Base-by-base conservation (phyloP, 208 protist genomes). In the Leishmania mexicana region DNA sequence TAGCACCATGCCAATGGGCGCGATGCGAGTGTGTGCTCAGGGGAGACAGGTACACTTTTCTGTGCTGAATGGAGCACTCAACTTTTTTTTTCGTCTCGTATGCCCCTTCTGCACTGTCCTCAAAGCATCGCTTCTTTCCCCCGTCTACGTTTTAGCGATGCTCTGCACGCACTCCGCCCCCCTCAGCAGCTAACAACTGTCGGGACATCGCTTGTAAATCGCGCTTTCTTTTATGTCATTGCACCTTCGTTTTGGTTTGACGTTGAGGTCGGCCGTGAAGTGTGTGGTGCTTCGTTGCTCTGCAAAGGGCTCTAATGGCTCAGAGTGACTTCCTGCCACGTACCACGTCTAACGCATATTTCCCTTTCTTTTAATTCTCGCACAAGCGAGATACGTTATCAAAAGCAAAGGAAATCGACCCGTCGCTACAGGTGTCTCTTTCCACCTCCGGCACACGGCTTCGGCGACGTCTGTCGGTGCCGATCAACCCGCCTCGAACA, bases 361-460 rank as follows among this genome's bases (percentile, higher is more conserved):
- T 40, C 60, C 5, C n/a, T 60, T n/a, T 28, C 73, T 74, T 13
- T 62, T 21, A 13, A 47, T 62, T 57, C 51, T 76, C 21, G 6
- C 73, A 76, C 53, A 47, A 1, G 42, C 24, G 21, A 19, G 24
- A 53, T 53, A 49, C 24, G 45, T 35, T 74, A 74, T 74, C 45
- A 35, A 54, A 74, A 74, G 45, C 24, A 19, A 49, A 74, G 70
- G 70, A 45, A 74, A 38, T 74, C 42, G 45, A 40, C 70, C 51
- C 38, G 70, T 17, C 24, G n/a, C 38, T 21, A 51, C 42, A 74
- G 42, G 70, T 74, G 28, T 53, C 6, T 53, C 13, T 74, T 31
- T 53, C 13, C 45, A 53, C 8, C 45, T 49, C 70, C 49, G n/a
- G 70, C 10, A 53, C 70, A 15, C 45, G 40, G 28, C 24, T 49